phyloP scores from a whole-genome alignment of 1,284 basidiomycete genomes.

The Phaffia rhodozyma region DNA sequence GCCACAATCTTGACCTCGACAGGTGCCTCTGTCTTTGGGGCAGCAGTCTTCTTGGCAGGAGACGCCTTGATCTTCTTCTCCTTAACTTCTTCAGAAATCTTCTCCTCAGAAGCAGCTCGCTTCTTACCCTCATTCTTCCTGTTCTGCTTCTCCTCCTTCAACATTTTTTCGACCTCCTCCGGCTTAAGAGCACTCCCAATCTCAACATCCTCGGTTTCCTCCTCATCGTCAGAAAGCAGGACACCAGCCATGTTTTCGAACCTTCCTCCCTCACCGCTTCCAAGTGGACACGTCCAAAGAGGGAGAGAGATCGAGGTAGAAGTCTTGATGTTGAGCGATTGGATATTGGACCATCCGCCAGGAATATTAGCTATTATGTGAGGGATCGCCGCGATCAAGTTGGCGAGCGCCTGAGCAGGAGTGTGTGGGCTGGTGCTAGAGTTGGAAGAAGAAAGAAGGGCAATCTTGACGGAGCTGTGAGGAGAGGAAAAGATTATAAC shows the following conservation, averaged over 20 bases:
- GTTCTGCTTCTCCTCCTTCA: constrained; percentile 29
- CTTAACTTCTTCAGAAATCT: constrained; percentile 22
- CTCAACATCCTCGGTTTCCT: constrained; percentile 23
- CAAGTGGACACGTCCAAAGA: constrained; percentile 71
- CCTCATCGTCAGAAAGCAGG: constrained; percentile 19
- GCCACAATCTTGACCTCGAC: constrained; percentile 12
- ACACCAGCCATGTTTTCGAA: constrained; percentile 44
- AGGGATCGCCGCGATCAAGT: constrained; percentile 68
- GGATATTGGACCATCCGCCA: constrained; percentile 83
- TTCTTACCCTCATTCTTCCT: constrained; percentile 35
- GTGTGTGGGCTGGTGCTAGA: constrained; percentile 39
- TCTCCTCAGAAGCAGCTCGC: constrained; percentile 31
- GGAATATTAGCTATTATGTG: constrained; percentile 56
- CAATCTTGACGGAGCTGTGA: constrained; percentile 70
- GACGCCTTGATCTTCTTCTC: constrained; percentile 18
- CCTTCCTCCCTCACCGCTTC: constrained; percentile 47
- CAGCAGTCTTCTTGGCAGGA: constrained; percentile 8
- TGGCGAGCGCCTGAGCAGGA: constrained; percentile 59
- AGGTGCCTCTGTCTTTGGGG: constrained; percentile 21
- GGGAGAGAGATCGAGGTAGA: constrained; percentile 72
- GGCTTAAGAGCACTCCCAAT: constrained; percentile 28
- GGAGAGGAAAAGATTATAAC: not conserved
- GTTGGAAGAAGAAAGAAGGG: constrained; percentile 43
- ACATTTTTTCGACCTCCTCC: constrained; percentile 13
- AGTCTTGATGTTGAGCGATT: constrained; percentile 84